phyloP scores from a whole-genome alignment of 441 rosid species.

The Biscutella laevigata region DNA sequence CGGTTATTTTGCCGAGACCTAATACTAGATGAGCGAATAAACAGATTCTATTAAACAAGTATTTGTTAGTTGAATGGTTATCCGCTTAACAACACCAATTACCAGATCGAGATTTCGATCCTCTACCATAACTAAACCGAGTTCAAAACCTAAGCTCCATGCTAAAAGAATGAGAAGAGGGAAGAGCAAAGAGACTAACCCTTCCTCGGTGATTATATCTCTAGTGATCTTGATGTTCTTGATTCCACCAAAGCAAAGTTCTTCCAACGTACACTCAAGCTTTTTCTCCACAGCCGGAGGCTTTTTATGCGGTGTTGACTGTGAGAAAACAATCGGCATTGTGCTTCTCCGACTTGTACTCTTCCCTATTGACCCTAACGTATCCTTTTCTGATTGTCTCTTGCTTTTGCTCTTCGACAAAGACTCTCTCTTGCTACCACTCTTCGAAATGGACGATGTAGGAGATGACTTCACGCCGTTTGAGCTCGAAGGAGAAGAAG shows the following conservation, averaged over 20 bases:
- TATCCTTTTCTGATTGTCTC: conserved; percentile 8
- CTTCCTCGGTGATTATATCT: conserved; percentile 44
- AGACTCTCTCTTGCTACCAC: conserved; percentile 21
- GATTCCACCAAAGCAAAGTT: conserved; percentile 50
- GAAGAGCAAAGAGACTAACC: conserved; percentile 38
- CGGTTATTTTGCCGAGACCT: no score
- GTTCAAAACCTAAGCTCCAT: no score
- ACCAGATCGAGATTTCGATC: no score
- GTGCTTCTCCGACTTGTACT: conserved; percentile 34
- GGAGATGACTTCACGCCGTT: conserved; percentile 15
- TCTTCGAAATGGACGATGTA: conserved; percentile 7
- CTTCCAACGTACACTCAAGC: conserved; percentile 75
- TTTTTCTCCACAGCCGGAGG: conserved; percentile 48
- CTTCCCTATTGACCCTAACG: conserved; percentile 25
- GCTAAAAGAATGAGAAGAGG: no score
- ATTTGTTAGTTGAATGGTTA: no score
- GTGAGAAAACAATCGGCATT: conserved; percentile 56
- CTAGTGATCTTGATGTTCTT: conserved; percentile 47
- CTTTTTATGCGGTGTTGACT: conserved; percentile 41
- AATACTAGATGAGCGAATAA: no score
- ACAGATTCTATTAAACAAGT: no score
- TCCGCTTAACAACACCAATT: no score
- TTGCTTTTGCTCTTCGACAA: conserved; percentile 21
- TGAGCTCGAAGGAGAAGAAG: conserved; percentile 17
- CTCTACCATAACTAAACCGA: no score